A percentile compares a stretch with the other conserved stretches of the same genome.
These are phyloP conservation scores for Penicillium sp. DNA, from an alignment of 2,329 filamentous ascomycete species.

Conservation along the genomic window DNA sequence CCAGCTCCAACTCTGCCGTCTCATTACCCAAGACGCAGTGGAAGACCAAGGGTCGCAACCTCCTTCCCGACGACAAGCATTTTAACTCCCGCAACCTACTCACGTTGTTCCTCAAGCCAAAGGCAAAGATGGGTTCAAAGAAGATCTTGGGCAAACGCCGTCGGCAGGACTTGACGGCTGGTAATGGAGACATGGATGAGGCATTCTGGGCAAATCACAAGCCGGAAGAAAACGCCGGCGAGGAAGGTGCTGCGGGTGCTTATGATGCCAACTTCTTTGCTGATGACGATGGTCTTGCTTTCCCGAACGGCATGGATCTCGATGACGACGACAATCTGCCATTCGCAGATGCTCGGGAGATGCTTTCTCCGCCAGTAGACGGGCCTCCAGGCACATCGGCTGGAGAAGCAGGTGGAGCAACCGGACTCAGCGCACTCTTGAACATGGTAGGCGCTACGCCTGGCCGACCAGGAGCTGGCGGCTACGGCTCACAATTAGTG, in stretches of 20 bases:
- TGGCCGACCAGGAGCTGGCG: conserved; percentile 41
- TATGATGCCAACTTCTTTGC: conserved; percentile 96
- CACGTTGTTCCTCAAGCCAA: conserved; percentile 90
- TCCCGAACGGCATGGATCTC: conserved; percentile 45
- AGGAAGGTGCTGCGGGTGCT: conserved; percentile 66
- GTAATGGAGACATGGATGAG: conserved; percentile 82
- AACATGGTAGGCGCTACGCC: conserved; percentile 40
- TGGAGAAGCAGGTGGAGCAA: conserved; percentile 33
- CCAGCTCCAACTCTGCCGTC: conserved; percentile 75
- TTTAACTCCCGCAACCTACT: conserved; percentile 92
- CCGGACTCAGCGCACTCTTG: conserved; percentile 38
- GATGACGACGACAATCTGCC: conserved; percentile 47
- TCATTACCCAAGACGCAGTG: conserved; percentile 89
- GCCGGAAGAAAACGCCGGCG: conserved; percentile 56
- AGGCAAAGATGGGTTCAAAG: conserved; percentile 72
- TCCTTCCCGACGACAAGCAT: conserved; percentile 95
- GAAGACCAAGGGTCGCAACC: conserved; percentile 88
- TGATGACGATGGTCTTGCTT: conserved; percentile 61
- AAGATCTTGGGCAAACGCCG: conserved; percentile 52
- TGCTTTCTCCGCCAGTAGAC: conserved; percentile 42
- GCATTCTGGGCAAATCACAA: conserved; percentile 79
- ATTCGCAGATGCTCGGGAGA: conserved; percentile 50
- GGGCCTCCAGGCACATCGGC: conserved; percentile 30
- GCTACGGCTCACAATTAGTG: conserved; percentile 61
- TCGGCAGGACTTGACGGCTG: conserved; percentile 52